These are phyloP conservation scores for Sophora flavescens DNA, from an alignment of 306 rosid genomes.

Conservation along the genomic window DNA sequence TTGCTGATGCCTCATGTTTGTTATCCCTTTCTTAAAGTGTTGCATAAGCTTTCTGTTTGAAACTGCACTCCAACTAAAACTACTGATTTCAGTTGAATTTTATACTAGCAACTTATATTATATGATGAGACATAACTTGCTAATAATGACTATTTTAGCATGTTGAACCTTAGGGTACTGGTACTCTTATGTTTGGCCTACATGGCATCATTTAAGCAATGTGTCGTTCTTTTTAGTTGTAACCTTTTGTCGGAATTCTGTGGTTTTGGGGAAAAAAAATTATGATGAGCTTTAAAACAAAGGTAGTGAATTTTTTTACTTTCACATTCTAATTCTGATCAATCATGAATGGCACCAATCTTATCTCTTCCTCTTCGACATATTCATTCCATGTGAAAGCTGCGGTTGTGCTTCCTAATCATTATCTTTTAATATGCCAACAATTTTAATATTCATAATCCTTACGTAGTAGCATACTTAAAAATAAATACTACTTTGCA, in stretches of 20 bases:
- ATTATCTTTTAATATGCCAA: slow-evolving; percentile 16
- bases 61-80: slow-evolving; percentile 7
- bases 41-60: slow-evolving; percentile 35
- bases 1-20: slow-evolving; percentile 11
- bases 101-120: neutral
- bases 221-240: neutral
- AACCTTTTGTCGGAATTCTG: neutral
- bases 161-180: neutral
- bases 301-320: slow-evolving; percentile 5
- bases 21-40: slow-evolving; percentile 11
- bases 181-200: neutral
- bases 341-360: slow-evolving; percentile 1
- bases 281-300: slow-evolving; percentile 9
- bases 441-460: slow-evolving; percentile 33
- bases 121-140: neutral
- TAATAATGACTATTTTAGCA: neutral
- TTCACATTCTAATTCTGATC: slow-evolving; percentile 3
- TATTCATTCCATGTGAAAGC: slow-evolving; percentile 31
- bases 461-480: slow-evolving; percentile 18
- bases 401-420: slow-evolving; percentile 4
- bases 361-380: slow-evolving; percentile 10
- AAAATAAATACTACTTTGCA: slow-evolving; percentile 39
- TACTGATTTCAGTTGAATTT: neutral
- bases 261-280: neutral
- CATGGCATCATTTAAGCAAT: neutral